Percentiles rank a stretch among this genome's conserved stretches.
These are phyloP conservation scores for Fraxinus xanthoxyloides DNA, from an alignment of 305 asterid genomes.

Conservation along the genomic window DNA sequence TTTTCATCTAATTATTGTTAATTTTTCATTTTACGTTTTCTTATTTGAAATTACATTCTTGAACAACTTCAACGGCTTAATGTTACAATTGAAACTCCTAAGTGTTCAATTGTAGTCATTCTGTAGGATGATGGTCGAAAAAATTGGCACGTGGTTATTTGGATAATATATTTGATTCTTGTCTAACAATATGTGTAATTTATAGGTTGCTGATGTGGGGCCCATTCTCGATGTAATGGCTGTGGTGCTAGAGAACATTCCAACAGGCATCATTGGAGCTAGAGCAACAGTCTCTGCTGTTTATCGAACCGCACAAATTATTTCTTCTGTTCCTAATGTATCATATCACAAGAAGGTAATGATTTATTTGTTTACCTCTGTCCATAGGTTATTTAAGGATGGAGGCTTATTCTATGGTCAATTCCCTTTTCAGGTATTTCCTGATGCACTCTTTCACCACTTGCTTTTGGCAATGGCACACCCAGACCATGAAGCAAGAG, in stretches of 20 bases:
- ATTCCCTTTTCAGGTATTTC: conserved; percentile 41
- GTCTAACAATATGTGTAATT: background rate
- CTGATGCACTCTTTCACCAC: conserved; percentile 52
- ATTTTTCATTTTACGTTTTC: background rate
- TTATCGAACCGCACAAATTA: conserved; percentile 42
- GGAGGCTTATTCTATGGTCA: background rate
- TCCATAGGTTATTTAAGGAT: background rate
- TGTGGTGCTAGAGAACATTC: conserved; percentile 48
- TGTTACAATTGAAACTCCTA: background rate
- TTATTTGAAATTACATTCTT: background rate
- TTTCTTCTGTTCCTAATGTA: conserved; percentile 42
- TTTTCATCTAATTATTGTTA: background rate
- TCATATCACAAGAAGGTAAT: conserved; percentile 41
- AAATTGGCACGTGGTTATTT: background rate
- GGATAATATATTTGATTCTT: background rate
- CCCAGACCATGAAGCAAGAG: conserved; percentile 45
- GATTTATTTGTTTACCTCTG: background rate
- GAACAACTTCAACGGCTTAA: background rate
- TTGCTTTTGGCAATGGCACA: conserved; percentile 56
- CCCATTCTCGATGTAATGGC: conserved; percentile 54
- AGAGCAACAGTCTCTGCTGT: conserved; percentile 46
- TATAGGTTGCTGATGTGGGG: conserved; percentile 51
- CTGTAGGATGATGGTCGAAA: background rate
- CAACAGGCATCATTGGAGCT: conserved; percentile 30
- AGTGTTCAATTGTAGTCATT: background rate